Evolutionary conservation across 371 early-diverging fungal species (phyloP).

Genomic region (Actinomucor elegans): DNA sequence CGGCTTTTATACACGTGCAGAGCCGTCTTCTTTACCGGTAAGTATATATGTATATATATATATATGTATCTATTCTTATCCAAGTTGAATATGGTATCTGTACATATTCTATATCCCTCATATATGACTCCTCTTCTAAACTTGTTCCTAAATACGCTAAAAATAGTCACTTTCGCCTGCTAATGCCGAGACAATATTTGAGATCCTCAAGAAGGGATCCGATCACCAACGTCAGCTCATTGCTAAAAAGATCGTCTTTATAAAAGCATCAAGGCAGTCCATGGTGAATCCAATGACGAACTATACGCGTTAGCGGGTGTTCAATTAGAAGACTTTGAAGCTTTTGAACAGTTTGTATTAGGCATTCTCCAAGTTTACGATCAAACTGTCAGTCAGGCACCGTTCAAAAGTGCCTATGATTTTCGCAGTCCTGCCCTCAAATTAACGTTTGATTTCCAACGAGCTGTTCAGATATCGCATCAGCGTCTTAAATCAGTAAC

Average conservation of each 20-base stretch:
- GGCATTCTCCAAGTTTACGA: constrained; percentile 47
- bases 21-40: constrained; percentile 17
- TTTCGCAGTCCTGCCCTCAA: constrained; percentile 44
- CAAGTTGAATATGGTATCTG: too few species aligned
- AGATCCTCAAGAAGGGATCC: constrained; percentile 31
- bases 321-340: constrained; percentile 40
- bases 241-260: constrained; percentile 24
- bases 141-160: too few species aligned
- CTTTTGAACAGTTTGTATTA: constrained; percentile 41
- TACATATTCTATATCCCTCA: neutral
- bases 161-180: constrained; percentile 13
- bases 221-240: constrained; percentile 23
- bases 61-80: neutral
- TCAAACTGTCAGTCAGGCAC: constrained; percentile 27
- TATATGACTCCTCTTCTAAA: neutral
- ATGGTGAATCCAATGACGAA: constrained; percentile 21
- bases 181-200: constrained; percentile 22
- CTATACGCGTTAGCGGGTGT: constrained; percentile 36
- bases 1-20: constrained; percentile 7
- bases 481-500: constrained; percentile 25
- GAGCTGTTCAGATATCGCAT: constrained; percentile 44
- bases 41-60: neutral
- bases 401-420: constrained; percentile 22
- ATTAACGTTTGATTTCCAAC: constrained; percentile 45
- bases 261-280: constrained; percentile 26